phyloP scores from a whole-genome alignment of 352 stramenopile species.

The Pythium graminicola region DNA sequence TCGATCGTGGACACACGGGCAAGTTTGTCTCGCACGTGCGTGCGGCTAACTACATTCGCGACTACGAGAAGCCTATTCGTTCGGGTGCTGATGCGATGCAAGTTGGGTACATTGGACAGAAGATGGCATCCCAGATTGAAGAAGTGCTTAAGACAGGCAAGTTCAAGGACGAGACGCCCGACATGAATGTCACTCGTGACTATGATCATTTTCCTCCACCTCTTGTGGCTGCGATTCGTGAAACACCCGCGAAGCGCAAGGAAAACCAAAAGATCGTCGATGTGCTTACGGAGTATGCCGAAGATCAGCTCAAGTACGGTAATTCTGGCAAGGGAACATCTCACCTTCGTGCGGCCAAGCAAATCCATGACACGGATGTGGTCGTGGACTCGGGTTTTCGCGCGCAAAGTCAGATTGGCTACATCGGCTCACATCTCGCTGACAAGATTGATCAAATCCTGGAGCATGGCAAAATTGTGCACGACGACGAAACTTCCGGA shows the following conservation, averaged over 20 bases:
- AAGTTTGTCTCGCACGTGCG: constrained; percentile 68
- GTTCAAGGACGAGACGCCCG: constrained; percentile 36
- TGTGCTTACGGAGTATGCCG: constrained; percentile 54
- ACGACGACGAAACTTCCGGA: constrained; percentile 27
- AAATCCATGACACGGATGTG: constrained; percentile 48
- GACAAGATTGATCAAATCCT: constrained; percentile 81
- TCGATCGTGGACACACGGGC: constrained; percentile 58
- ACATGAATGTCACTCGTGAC: constrained; percentile 47
- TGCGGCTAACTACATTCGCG: constrained; percentile 50
- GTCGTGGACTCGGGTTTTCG: constrained; percentile 46
- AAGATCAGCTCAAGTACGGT: constrained; percentile 65
- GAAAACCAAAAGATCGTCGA: constrained; percentile 69
- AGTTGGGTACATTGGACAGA: constrained; percentile 48
- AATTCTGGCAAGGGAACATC: constrained; percentile 65
- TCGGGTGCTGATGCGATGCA: constrained; percentile 31
- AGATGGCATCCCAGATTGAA: constrained; percentile 54
- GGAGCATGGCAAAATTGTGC: constrained; percentile 52
- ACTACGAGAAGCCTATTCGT: constrained; percentile 43
- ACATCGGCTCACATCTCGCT: constrained; percentile 63
- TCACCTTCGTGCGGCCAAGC: constrained; percentile 51
- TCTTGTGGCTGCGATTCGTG: constrained; percentile 45
- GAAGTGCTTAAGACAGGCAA: constrained; percentile 47
- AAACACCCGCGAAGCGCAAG: constrained; percentile 31
- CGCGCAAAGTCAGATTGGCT: constrained; percentile 35
- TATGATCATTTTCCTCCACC: constrained; percentile 36